Base-by-base conservation (phyloP, 2,329 filamentous ascomycete species). In the Geosmithia putterillii region DNA sequence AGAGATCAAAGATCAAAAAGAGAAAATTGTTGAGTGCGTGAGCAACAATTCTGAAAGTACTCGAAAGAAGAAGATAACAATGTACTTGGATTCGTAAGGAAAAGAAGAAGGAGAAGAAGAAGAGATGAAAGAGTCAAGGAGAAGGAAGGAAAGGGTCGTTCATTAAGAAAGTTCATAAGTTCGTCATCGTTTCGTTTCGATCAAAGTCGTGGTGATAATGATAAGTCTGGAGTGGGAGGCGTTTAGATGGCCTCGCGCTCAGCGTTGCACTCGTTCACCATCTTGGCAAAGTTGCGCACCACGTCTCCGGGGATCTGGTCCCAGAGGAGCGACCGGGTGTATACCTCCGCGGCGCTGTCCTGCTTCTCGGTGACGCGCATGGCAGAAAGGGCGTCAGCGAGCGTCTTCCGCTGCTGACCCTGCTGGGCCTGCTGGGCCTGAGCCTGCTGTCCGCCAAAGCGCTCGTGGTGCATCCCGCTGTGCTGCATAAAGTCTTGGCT, bases 231-330 rank as follows among this genome's bases (percentile, higher is more conserved):
- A n/a, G 7, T 32, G 28, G 28, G 15, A 32, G 15, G 28, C 28
- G 28, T 32, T 15, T 32, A 17, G 15, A n/a, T 36, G 7, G 34
- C 34, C 7, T 36, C 7, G 34, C 34, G 62, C 52, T 63, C 62
- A 50, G 62, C 59, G 51, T 63, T 81, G 64, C 75, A 82, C 57
- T 92, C 84, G 50, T 83, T 79, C 53, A 95, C 84, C 76, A 94
- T 88, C 63, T 86, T 85, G 55, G 85, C 86, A 69, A 96, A 96
- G 60, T 90, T 87, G 53, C 81, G 79, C 43, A 98, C 87, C 41
- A 96, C 88, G 50, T 96, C 88, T 53, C 79, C 76, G 14, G 92
- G 89, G 53, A 96, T 89, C 63, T 89, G 86, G 57, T 95, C 88
- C 86, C 87, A 95, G 45, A 96, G 79, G 48, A 96, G 73, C 48